These are phyloP conservation scores for Lactifluus hygrophoroides DNA, from an alignment of 768 basidiomycete species.

Conservation along the genomic window DNA sequence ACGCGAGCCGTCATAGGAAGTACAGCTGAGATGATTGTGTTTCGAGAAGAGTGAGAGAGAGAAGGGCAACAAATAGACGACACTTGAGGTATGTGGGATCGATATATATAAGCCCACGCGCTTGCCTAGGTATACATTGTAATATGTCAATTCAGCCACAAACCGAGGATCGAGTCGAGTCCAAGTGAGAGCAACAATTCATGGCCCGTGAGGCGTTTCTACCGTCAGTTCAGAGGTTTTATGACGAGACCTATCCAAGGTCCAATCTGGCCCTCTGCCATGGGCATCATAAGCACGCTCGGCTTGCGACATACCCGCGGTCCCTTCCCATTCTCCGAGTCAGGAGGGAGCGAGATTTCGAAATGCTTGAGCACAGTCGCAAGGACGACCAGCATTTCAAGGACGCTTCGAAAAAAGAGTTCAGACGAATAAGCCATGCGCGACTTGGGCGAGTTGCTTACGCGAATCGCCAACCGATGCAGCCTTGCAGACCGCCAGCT, in stretches of 20 bases:
- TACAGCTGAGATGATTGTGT: too few relatives aligned
- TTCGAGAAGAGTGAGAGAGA: too few relatives aligned
- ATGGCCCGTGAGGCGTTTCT: not conserved
- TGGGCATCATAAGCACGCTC: slow-evolving; percentile 7
- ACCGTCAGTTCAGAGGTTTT: not conserved
- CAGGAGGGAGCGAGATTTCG: slow-evolving; percentile 5
- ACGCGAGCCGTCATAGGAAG: too few relatives aligned
- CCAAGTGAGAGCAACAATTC: too few relatives aligned
- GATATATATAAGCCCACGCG: too few relatives aligned
- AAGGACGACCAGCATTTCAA: slow-evolving; percentile 14
- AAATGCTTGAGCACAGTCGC: slow-evolving; percentile 12
- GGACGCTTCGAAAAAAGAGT: not conserved
- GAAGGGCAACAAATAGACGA: too few relatives aligned
- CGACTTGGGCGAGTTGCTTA: not conserved
- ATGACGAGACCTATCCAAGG: slow-evolving; percentile 12
- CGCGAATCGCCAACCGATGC: slow-evolving; percentile 19
- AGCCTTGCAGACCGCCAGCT: slow-evolving; percentile 15
- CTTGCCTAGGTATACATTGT: too few relatives aligned
- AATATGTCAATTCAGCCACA: too few relatives aligned
- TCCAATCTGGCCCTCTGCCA: slow-evolving; percentile 4
- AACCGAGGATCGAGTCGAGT: too few relatives aligned
- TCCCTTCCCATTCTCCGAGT: not conserved
- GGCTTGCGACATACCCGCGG: slow-evolving; percentile 5
- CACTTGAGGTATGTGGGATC: too few relatives aligned
- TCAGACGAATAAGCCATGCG: too few relatives aligned